phyloP scores from a whole-genome alignment of 1,284 basidiomycete genomes.

The Sparassis latifolia region DNA sequence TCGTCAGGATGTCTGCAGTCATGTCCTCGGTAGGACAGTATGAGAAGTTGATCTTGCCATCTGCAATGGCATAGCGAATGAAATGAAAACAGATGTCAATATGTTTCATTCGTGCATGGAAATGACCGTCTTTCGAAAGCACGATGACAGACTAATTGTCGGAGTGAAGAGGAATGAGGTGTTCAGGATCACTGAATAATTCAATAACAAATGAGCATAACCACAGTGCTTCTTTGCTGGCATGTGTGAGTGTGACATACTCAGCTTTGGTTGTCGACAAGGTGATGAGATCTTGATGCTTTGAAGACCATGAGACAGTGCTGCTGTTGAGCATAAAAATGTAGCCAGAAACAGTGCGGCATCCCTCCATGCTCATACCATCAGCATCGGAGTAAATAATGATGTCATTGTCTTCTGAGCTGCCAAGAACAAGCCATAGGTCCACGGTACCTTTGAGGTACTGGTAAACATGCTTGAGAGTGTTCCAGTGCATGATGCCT shows the following conservation, averaged over 20 bases:
- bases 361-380: slow-evolving; percentile 1
- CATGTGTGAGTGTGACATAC: slow-evolving; percentile 13
- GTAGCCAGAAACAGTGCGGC: slow-evolving; percentile 32
- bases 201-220: slow-evolving; percentile 14
- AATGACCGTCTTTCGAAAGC: slow-evolving; percentile 6
- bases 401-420: not conserved
- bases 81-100: too few relatives aligned
- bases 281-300: slow-evolving; percentile 27
- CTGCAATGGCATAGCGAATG: too few relatives aligned
- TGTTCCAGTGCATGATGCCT: too few relatives aligned
- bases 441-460: slow-evolving; percentile 16
- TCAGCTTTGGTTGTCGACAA: not conserved
- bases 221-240: slow-evolving; percentile 20
- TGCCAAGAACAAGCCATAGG: slow-evolving; percentile 25
- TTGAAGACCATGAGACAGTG: slow-evolving; percentile 31
- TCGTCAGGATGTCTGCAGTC: too few relatives aligned
- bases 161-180: slow-evolving; percentile 12
- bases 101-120: too few relatives aligned
- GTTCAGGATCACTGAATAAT: slow-evolving; percentile 4
- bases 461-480: slow-evolving; percentile 12
- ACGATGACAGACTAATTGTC: slow-evolving; percentile 25
- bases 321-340: slow-evolving; percentile 7
- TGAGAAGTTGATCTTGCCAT: too few relatives aligned
- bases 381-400: slow-evolving; percentile 30
- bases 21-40: too few relatives aligned